A percentile compares a stretch with the other conserved stretches of the same genome.
Conservation (phyloP, 2,329 filamentous ascomycete genomes). For the Escovopsis weberi region DNA sequence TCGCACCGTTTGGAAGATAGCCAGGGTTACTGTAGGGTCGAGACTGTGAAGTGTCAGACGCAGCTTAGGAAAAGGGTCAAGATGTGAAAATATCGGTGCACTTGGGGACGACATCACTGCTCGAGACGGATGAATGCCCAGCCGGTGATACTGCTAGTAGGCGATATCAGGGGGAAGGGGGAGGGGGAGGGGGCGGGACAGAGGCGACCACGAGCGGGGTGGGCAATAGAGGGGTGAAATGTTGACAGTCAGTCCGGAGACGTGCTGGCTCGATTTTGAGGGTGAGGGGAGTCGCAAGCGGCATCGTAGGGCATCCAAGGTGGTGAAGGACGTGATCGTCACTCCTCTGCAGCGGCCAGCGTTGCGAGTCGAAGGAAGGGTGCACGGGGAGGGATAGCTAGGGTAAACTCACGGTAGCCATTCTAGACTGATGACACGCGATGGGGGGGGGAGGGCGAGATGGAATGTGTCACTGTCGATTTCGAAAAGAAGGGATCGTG, state of each 20-base stretch:
- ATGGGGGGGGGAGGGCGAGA: conserved; percentile 3
- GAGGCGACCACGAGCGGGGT: neutral
- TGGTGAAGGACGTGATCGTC: neutral
- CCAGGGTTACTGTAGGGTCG: conserved; percentile 35
- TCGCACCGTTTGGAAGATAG: conserved; percentile 50
- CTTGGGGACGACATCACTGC: neutral
- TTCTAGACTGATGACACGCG: conserved; percentile 20
- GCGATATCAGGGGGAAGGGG: neutral
- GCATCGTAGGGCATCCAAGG: neutral
- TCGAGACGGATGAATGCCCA: neutral
- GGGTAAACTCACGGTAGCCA: conserved; percentile 26
- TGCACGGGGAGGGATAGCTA: conserved; percentile 4
- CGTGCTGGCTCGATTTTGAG: neutral
- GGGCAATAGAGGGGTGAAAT: neutral
- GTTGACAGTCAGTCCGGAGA: neutral
- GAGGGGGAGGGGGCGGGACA: neutral
- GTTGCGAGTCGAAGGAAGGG: neutral
- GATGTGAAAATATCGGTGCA: neutral
- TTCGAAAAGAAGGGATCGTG: conserved; percentile 4
- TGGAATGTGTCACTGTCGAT: conserved; percentile 1
- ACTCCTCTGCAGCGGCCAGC: neutral
- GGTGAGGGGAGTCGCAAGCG: neutral
- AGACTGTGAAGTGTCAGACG: conserved; percentile 18
- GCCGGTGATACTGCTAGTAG: neutral
- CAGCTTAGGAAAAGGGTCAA: neutral